Conservation (phyloP, 164 flowering plant species). For the Chloranthus sessilifolius region DNA sequence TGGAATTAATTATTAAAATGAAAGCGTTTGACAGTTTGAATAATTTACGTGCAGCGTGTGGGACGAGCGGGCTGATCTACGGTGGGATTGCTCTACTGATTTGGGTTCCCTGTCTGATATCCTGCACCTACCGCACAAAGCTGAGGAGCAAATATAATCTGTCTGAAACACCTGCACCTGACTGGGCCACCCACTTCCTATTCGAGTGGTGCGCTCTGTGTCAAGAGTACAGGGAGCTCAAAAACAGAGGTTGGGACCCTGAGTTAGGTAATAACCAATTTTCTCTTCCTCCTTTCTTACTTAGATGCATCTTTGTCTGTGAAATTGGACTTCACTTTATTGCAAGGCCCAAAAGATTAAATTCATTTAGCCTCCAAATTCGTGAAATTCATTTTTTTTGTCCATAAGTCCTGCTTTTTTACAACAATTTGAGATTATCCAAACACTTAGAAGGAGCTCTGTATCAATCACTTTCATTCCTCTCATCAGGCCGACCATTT, state of each 20-base stretch:
- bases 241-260: constrained; percentile 34
- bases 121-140: constrained; percentile 32
- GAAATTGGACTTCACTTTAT: too few species aligned
- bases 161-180: constrained; percentile 31
- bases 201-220: constrained; percentile 44
- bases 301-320: too few species aligned
- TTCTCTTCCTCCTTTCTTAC: neutral
- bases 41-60: constrained; percentile 22
- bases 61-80: constrained; percentile 24
- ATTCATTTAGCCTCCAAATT: too few species aligned
- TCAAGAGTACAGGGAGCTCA: constrained; percentile 36
- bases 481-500: too few species aligned
- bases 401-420: too few species aligned
- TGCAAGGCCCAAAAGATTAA: too few species aligned
- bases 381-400: too few species aligned
- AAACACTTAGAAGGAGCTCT: too few species aligned
- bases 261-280: constrained; percentile 16
- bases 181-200: constrained; percentile 27
- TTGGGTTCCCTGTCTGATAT: constrained; percentile 29
- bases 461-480: too few species aligned
- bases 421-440: too few species aligned
- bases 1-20: neutral
- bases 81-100: constrained; percentile 9
- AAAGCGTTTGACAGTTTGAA: neutral
- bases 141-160: constrained; percentile 25